Evolutionary conservation across 352 stramenopile genomes (phyloP).

Genomic region (Pythium apleroticum): DNA sequence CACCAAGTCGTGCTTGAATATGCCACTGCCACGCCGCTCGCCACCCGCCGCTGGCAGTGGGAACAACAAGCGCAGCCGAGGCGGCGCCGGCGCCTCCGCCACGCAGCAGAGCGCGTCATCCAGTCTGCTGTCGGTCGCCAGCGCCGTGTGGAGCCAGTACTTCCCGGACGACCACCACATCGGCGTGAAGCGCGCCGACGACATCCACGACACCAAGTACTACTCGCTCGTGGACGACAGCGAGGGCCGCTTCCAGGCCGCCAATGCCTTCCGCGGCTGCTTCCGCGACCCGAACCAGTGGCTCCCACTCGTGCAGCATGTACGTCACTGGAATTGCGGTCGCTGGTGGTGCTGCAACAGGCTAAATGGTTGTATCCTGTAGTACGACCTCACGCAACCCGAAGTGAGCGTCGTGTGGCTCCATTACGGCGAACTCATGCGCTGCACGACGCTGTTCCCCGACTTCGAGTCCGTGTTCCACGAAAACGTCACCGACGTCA

Average conservation of each 20-base stretch:
- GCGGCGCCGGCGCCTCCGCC: neutral
- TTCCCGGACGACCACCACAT: slow-evolving; percentile 67
- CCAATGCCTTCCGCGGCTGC: slow-evolving; percentile 32
- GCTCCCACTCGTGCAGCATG: slow-evolving; percentile 31
- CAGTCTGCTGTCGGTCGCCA: slow-evolving; percentile 38
- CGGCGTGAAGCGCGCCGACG: slow-evolving; percentile 25
- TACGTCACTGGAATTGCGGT: slow-evolving; percentile 12
- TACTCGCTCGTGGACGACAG: slow-evolving; percentile 32
- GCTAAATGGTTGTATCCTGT: too few species aligned
- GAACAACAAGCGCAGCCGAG: slow-evolving; percentile 7
- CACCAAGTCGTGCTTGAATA: slow-evolving; percentile 15
- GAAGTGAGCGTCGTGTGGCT: slow-evolving; percentile 32
- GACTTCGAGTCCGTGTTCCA: slow-evolving; percentile 33
- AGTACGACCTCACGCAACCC: slow-evolving; percentile 33
- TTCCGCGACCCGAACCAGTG: slow-evolving; percentile 31
- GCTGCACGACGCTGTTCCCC: slow-evolving; percentile 23
- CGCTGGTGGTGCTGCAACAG: too few species aligned
- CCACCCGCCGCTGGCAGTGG: slow-evolving; percentile 5
- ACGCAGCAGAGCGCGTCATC: neutral
- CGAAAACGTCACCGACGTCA: slow-evolving; percentile 30
- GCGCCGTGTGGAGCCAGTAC: slow-evolving; percentile 76
- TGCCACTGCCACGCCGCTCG: slow-evolving; percentile 23
- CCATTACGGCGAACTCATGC: slow-evolving; percentile 32
- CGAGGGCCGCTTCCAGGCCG: slow-evolving; percentile 34
- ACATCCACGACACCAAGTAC: slow-evolving; percentile 22